Conservation (phyloP, 352 stramenopile species). For the Paralagenidium karlingii region DNA sequence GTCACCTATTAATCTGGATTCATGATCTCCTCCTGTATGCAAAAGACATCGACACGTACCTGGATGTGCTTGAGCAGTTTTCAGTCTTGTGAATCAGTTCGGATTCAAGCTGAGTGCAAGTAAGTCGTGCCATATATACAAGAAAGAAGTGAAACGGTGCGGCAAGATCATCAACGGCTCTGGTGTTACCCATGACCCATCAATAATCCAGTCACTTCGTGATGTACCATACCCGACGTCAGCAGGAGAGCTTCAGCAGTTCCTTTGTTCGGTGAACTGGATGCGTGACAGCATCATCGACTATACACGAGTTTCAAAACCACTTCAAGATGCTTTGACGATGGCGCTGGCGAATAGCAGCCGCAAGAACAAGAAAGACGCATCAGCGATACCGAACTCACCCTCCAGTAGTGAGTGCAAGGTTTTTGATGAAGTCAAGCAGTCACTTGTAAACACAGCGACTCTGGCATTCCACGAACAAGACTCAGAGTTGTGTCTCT, state of each 20-base stretch:
- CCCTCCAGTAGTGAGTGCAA: too few species aligned
- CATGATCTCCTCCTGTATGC: slow-evolving; percentile 17
- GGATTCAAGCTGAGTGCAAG: slow-evolving; percentile 9
- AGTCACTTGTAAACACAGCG: background rate
- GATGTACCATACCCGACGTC: slow-evolving; percentile 6
- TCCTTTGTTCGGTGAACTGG: slow-evolving; percentile 5
- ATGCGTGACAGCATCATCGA: too few species aligned
- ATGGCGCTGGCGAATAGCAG: too few species aligned
- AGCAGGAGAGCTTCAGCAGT: slow-evolving; percentile 6
- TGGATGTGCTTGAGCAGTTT: slow-evolving; percentile 9
- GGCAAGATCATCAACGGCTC: slow-evolving; percentile 1
- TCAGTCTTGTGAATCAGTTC: slow-evolving; percentile 7
- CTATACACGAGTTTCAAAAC: too few species aligned
- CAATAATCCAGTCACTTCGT: slow-evolving; percentile 2
- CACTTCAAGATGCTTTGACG: slow-evolving; percentile 7
- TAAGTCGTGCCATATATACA: slow-evolving; percentile 10
- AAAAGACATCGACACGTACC: slow-evolving; percentile 8
- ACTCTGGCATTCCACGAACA: background rate
- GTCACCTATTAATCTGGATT: slow-evolving; percentile 16
- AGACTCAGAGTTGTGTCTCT: slow-evolving; percentile 5
- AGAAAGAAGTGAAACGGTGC: slow-evolving; percentile 7
- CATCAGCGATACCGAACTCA: too few species aligned
- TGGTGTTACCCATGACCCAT: slow-evolving; percentile 1
- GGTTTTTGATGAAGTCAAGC: slow-evolving; percentile 2
- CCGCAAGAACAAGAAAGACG: too few species aligned